Base-by-base conservation (phyloP, 2,329 filamentous ascomycete genomes). In the Diaporthe amygdali region DNA sequence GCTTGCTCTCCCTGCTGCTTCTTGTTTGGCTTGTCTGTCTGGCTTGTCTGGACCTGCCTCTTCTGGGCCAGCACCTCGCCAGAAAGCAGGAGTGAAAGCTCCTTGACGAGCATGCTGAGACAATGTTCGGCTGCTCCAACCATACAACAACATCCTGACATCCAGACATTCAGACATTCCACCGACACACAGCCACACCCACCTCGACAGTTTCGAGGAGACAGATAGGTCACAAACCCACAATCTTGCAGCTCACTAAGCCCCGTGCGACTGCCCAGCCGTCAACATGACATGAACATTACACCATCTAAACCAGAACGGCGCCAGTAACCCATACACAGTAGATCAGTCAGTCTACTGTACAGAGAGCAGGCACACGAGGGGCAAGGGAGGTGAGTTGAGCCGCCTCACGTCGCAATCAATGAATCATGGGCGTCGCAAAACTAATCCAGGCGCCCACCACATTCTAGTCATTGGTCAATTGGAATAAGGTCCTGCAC, bases 261-360 rank as follows among this genome's bases (percentile, higher is more conserved):
- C 59, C 44, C 41, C 37, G 41, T 64, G 59, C 30, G 44, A 56
- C 27, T 41, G 20, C 17, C 32, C n/a, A 68, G 41, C 66, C 52
- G 66, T 59, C 66, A 51, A 59, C 10, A 59, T 68, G 66, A 68
- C 66, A 68, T 68, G 66, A n/a, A 15, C 47, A 68, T 68, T 59
- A 59, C 66, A 47, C 52, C 41, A 15, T n/a, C 22, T 10, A 4
- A 7, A 12, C 22, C 8, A 49, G n/a, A 30, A 52, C 20, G 17
- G 32, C 32, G 46, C 46, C 32, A 41, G 25, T 3, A 66, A 27
- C 54, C n/a, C n/a, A n/a, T n/a, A n/a, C n/a, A n/a, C n/a, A n/a
- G 17, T 3, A 15, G 5, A n/a, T 39, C 54, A 20, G 34, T 27
- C 22, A 20, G n/a, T 34, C 34, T 9, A 52, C 10, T 39, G 5